phyloP scores from a whole-genome alignment of 1,284 basidiomycete genomes.

The Exobasidium rhododendri region DNA sequence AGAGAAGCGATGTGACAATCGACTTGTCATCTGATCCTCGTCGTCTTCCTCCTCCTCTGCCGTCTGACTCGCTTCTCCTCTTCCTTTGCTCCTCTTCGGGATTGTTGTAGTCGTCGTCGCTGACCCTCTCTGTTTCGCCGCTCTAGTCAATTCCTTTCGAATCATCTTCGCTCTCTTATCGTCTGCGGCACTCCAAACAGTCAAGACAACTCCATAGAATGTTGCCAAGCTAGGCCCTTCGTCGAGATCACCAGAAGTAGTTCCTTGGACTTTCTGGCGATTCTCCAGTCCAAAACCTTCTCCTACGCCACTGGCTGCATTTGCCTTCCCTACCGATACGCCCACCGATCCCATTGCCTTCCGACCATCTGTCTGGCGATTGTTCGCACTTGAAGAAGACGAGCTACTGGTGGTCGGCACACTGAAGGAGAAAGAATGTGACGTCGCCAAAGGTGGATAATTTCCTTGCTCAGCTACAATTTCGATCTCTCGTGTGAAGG shows the following conservation, averaged over 20 bases:
- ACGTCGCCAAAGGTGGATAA: constrained; percentile 65
- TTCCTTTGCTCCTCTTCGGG: constrained; percentile 16
- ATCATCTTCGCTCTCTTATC: constrained; percentile 41
- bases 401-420: constrained; percentile 42
- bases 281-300: constrained; percentile 52
- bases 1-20: constrained; percentile 30
- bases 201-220: constrained; percentile 43
- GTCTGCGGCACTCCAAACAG: constrained; percentile 41
- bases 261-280: constrained; percentile 44
- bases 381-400: constrained; percentile 17
- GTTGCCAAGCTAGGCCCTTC: constrained; percentile 22
- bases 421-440: constrained; percentile 83
- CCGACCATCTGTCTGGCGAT: constrained; percentile 18
- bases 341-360: constrained; percentile 28
- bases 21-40: constrained; percentile 19
- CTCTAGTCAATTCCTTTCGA: constrained; percentile 37
- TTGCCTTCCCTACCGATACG: constrained; percentile 36
- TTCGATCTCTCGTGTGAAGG: constrained; percentile 87
- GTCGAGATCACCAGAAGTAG: constrained; percentile 28
- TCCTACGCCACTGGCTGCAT: constrained; percentile 56
- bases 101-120: constrained; percentile 20
- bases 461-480: constrained; percentile 58
- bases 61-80: constrained; percentile 5
- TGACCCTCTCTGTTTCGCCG: constrained; percentile 19
- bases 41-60: constrained; percentile 15